phyloP scores from a whole-genome alignment of 176 grass and related monocot genomes.

The Puya raimondii region DNA sequence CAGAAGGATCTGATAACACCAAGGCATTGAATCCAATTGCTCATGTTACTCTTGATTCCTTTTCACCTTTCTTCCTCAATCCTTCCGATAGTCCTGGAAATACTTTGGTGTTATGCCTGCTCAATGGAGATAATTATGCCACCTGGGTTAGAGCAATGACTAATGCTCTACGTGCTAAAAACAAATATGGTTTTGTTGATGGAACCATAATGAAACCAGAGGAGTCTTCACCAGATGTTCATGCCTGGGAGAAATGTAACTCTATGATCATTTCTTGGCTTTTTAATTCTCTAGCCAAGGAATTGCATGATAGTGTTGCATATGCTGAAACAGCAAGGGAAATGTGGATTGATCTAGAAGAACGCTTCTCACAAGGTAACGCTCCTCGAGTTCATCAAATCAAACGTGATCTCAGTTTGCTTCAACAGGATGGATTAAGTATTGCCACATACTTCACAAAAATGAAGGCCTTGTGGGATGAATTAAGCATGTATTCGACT shows the following conservation, averaged over 20 bases:
- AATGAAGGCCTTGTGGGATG: constrained; percentile 10
- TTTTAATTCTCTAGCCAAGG: background rate
- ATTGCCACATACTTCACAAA: constrained; percentile 7
- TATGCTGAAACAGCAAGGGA: background rate
- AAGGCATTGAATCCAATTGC: too few relatives aligned
- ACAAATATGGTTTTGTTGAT: background rate
- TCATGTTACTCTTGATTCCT: too few relatives aligned
- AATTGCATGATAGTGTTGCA: background rate
- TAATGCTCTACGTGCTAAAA: background rate
- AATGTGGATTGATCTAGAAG: background rate
- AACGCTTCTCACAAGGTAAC: constrained; percentile 8
- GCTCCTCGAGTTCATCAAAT: constrained; percentile 2
- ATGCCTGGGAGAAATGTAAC: background rate
- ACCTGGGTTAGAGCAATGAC: background rate
- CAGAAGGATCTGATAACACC: too few relatives aligned
- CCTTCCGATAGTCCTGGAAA: too few relatives aligned
- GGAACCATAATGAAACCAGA: background rate
- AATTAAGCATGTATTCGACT: background rate
- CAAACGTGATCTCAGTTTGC: background rate
- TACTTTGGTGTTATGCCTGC: background rate
- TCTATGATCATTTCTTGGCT: background rate
- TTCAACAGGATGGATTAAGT: background rate
- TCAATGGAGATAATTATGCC: background rate
- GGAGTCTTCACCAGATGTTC: background rate
- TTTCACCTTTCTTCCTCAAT: too few relatives aligned